Evolutionary conservation across 1,139 yeast species (phyloP), one percentile per base, ranked within the genome.

Genomic region (Pichia sp.): DNA sequence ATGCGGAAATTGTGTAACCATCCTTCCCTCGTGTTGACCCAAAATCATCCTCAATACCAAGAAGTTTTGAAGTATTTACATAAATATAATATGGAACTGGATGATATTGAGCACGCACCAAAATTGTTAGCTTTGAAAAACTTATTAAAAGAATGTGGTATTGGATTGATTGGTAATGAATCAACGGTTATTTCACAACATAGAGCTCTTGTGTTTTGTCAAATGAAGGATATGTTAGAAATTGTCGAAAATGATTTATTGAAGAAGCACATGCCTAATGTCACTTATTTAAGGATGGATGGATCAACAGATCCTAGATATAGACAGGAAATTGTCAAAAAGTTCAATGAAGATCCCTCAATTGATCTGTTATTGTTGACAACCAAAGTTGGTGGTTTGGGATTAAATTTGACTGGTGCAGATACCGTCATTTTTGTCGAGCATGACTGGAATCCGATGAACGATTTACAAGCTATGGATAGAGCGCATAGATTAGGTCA

Each of bases 371-470:
- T 94, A 45, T 69, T 94, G 39, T 70, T 94, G 56, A 94, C 98
- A 0, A 94, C 99, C 0, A 95, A 92, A 64, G 99, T 94, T 40
- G 99, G 99, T 61, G 99, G 99, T 28, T 73, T 94, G 49, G 99
- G 99, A 10, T 78, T 94, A 59, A 94, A 94, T 61, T 73, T 94
- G 62, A 94, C 99, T 0, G 98, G 99, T 51, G 98, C 98, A 0
- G 99, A 94, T 61, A 94, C 98, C 0, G 99, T 94, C 43, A 92
- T 94, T 11, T 94, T 94, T 67, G 95, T 94, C 36, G 99, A 94
- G 60, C 99, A 94, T 60, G 99, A 94, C 64, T 94, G 99, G 99
- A 94, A 94, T 62, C 98, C 99, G 28, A 94, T 94, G 99, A 92
- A 88, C 60, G 99, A 94, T 69, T 71, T 94, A 49, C 99, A 94